Conservation (phyloP, 352 stramenopile genomes). For the Phytophthora pseudosyringae region DNA sequence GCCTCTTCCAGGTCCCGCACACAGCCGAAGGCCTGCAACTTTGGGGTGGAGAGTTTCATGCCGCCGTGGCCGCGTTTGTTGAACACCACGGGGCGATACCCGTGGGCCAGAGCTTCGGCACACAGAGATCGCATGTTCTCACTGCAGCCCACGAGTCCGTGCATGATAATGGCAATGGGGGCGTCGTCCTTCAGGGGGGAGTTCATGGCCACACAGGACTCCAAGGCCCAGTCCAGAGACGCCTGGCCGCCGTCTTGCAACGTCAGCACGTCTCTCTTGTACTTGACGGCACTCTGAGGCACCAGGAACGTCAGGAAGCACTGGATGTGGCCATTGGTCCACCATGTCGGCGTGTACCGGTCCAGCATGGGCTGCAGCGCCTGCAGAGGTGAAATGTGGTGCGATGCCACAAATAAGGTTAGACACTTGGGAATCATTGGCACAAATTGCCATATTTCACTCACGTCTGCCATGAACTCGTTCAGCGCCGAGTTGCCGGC, state of each 20-base stretch:
- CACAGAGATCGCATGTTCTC: slow-evolving; percentile 67
- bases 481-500: slow-evolving; percentile 72
- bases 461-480: slow-evolving; percentile 60
- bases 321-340: slow-evolving; percentile 78
- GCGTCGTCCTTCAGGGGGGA: slow-evolving; percentile 32
- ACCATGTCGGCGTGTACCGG: slow-evolving; percentile 74
- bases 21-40: slow-evolving; percentile 77
- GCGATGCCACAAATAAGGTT: slow-evolving; percentile 13
- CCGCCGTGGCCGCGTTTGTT: slow-evolving; percentile 86
- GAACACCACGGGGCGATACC: slow-evolving; percentile 84
- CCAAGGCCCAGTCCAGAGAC: slow-evolving; percentile 71
- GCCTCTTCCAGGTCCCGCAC: slow-evolving; percentile 62
- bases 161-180: slow-evolving; percentile 71
- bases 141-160: slow-evolving; percentile 76
- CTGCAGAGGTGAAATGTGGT: slow-evolving; percentile 27
- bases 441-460: slow-evolving; percentile 23
- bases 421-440: not conserved
- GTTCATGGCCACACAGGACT: slow-evolving; percentile 33
- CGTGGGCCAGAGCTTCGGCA: slow-evolving; percentile 58
- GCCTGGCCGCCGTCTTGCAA: slow-evolving; percentile 70
- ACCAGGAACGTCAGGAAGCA: slow-evolving; percentile 77
- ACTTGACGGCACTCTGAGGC: slow-evolving; percentile 58
- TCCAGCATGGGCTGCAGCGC: slow-evolving; percentile 57
- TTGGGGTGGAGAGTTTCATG: slow-evolving; percentile 62
- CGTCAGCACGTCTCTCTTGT: slow-evolving; percentile 63